phyloP scores from a whole-genome alignment of 805 yeast genomes.

The Ogataea polymorpha region DNA sequence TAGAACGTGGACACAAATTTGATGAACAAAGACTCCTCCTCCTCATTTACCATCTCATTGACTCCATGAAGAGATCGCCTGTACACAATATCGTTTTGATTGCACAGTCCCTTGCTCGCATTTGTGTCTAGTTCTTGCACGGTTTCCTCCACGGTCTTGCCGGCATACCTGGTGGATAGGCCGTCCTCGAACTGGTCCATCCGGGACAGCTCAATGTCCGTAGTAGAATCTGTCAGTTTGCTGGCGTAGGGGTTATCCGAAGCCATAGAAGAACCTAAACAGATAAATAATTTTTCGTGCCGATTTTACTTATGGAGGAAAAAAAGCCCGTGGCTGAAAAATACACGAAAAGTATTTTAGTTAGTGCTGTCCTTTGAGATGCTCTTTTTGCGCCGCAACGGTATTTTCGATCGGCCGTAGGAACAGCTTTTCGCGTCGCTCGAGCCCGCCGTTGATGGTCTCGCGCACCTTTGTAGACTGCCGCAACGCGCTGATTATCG shows the following conservation, averaged over 20 bases:
- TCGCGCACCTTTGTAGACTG: slow-evolving; percentile 61
- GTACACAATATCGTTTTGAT: slow-evolving; percentile 65
- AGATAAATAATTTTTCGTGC: slow-evolving; percentile 7
- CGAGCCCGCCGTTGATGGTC: slow-evolving; percentile 11
- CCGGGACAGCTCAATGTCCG: slow-evolving; percentile 6
- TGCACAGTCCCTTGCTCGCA: slow-evolving; percentile 54
- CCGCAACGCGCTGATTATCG: slow-evolving; percentile 70
- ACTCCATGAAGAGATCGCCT: slow-evolving; percentile 75
- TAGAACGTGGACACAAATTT: slow-evolving; percentile 79
- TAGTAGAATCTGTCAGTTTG: slow-evolving; percentile 14
- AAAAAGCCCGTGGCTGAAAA: slow-evolving; percentile 1
- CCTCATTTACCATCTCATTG: slow-evolving; percentile 76
- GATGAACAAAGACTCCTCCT: slow-evolving; percentile 67
- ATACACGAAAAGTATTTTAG: neutral
- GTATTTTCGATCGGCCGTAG: slow-evolving; percentile 21
- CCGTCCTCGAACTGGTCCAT: slow-evolving; percentile 15
- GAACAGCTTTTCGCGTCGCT: slow-evolving; percentile 12
- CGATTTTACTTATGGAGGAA: neutral
- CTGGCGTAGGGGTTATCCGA: slow-evolving; percentile 25
- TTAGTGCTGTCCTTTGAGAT: slow-evolving; percentile 2
- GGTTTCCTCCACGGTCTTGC: slow-evolving; percentile 64
- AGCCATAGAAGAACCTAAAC: slow-evolving; percentile 15
- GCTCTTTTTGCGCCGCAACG: slow-evolving; percentile 5
- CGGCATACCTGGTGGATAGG: slow-evolving; percentile 58
- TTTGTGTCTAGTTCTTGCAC: slow-evolving; percentile 62